Percentiles rank a stretch among this genome's conserved stretches.
These are phyloP conservation scores for Aplosporella prunicola DNA, from an alignment of 2,329 filamentous ascomycete species.

Conservation along the genomic window DNA sequence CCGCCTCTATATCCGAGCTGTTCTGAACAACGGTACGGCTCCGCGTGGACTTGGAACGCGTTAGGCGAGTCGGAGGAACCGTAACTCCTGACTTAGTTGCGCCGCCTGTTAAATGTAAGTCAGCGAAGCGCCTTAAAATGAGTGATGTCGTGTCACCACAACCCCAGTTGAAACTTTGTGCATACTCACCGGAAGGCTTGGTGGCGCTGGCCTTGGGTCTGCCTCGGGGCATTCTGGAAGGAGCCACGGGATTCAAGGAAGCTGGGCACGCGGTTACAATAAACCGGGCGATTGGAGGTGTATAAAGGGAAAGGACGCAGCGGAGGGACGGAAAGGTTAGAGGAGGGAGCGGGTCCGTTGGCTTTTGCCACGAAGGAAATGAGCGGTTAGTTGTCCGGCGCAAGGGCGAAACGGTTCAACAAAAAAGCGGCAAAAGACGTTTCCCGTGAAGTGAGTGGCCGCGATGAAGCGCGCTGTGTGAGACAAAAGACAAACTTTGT, in stretches of 20 bases:
- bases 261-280: neutral
- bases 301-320: neutral
- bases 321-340: constrained; percentile 4
- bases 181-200: constrained; percentile 1
- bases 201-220: constrained; percentile 1
- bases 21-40: constrained; percentile 21
- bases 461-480: no score
- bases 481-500: no score
- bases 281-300: neutral
- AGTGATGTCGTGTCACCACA: no score
- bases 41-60: neutral
- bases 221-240: constrained; percentile 3
- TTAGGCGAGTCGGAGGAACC: neutral
- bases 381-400: no score
- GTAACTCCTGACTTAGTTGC: neutral
- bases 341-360: neutral
- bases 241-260: neutral
- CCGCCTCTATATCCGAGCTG: constrained; percentile 23
- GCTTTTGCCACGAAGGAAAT: constrained; percentile 8
- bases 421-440: no score
- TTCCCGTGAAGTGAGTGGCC: no score
- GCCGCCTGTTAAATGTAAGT: no score
- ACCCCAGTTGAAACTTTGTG: no score
- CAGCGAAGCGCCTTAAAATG: no score
- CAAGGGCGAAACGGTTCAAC: no score